Conservation (phyloP, 192 early-diverging fungal species). For the Podila epicladia region DNA sequence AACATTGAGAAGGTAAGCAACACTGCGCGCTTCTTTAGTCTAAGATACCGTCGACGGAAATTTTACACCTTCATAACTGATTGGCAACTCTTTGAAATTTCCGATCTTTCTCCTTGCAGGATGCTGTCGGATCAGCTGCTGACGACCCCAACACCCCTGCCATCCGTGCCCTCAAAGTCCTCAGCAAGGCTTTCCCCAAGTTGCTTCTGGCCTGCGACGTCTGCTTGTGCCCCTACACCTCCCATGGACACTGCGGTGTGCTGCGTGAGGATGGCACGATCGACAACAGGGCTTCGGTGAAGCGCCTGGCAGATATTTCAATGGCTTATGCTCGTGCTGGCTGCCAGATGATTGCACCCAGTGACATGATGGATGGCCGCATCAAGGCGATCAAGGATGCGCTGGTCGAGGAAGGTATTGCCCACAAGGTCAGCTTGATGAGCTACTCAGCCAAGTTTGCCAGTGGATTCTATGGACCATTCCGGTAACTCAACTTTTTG, state of each 20-base stretch:
- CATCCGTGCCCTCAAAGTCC: slow-evolving; percentile 81
- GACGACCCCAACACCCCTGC: slow-evolving; percentile 87
- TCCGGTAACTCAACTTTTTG: slow-evolving; percentile 63
- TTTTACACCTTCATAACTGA: no score
- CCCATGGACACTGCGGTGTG: slow-evolving; percentile 96
- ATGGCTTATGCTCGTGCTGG: slow-evolving; percentile 91
- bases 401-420: slow-evolving; percentile 76
- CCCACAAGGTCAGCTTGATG: slow-evolving; percentile 89
- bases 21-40: no score
- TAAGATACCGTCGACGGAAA: no score
- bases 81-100: not conserved
- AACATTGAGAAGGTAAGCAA: slow-evolving; percentile 64
- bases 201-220: slow-evolving; percentile 94
- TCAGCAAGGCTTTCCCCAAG: slow-evolving; percentile 80
- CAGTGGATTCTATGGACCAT: slow-evolving; percentile 95
- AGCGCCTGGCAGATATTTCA: slow-evolving; percentile 85
- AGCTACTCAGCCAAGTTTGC: slow-evolving; percentile 98
- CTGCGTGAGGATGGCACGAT: slow-evolving; percentile 82
- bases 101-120: slow-evolving; percentile 52
- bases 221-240: slow-evolving; percentile 96
- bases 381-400: slow-evolving; percentile 92
- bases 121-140: slow-evolving; percentile 80
- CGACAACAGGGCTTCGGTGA: slow-evolving; percentile 81
- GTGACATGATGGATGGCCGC: slow-evolving; percentile 99
- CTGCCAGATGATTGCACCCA: slow-evolving; percentile 87